Percentiles rank a stretch among this genome's conserved stretches.
Conservation (phyloP, 2,329 filamentous ascomycete genomes). For the Cercospora citrullina region DNA sequence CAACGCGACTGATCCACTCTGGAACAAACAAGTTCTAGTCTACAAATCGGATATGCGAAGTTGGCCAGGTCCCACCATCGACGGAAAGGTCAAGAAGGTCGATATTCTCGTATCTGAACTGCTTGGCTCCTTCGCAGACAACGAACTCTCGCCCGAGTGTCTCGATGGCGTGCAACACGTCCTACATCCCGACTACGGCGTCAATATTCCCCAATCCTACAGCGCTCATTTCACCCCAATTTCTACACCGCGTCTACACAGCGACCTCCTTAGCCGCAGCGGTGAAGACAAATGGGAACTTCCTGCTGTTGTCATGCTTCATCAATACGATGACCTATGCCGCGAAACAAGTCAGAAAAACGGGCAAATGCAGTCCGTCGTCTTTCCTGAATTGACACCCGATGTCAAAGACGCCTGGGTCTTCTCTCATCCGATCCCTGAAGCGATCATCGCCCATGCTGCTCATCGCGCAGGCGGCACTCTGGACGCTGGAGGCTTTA, state of each 20-base stretch:
- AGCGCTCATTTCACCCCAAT: slow-evolving; percentile 93
- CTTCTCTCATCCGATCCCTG: slow-evolving; percentile 73
- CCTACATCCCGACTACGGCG: slow-evolving; percentile 74
- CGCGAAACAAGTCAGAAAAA: background rate
- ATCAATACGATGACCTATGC: slow-evolving; percentile 82
- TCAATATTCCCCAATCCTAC: slow-evolving; percentile 92
- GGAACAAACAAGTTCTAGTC: slow-evolving; percentile 77
- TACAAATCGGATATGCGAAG: slow-evolving; percentile 97
- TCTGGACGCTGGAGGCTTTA: slow-evolving; percentile 69
- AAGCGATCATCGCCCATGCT: slow-evolving; percentile 57
- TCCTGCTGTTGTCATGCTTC: slow-evolving; percentile 91
- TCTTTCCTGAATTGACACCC: slow-evolving; percentile 31
- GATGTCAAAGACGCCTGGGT: slow-evolving; percentile 77
- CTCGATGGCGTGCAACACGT: slow-evolving; percentile 94
- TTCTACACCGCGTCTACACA: slow-evolving; percentile 78
- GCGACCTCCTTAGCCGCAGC: slow-evolving; percentile 70
- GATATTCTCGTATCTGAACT: slow-evolving; percentile 95
- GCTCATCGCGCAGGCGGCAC: slow-evolving; percentile 62
- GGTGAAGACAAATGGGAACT: slow-evolving; percentile 74
- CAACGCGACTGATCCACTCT: slow-evolving; percentile 68
- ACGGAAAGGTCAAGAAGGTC: slow-evolving; percentile 62
- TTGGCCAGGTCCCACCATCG: slow-evolving; percentile 77
- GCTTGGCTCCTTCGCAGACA: slow-evolving; percentile 92
- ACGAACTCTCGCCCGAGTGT: slow-evolving; percentile 94
- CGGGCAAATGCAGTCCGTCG: slow-evolving; percentile 8